Evolutionary conservation across 306 rosid genomes (phyloP), one percentile per base, ranked within the genome.

Genomic region (Cicer cuneatum): DNA sequence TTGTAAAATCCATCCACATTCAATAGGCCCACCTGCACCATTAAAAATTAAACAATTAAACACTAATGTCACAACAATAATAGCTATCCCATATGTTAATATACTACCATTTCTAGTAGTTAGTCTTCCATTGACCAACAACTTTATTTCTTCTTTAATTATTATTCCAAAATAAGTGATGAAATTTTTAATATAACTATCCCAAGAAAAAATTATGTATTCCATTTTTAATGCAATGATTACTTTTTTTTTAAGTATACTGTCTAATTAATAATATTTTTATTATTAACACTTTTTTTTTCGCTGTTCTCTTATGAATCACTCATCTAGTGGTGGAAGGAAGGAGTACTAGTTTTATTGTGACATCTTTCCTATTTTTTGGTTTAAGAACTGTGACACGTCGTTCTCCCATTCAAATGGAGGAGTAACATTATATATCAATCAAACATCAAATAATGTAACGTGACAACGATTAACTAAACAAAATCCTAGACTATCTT

Each of bases 1-100:
- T 95, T 90, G 86, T 95, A 95, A 81, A 83, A 95, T 19, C 99
- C 99, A 77, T 95, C 99, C 72, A 95, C 99, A 75, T 95, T 95
- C 89, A 95, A 83, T 8, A 95, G 90, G 9, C 99, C 99, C 89
- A 95, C 99, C 99, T 95, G 77, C 82, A 74, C 69, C 83, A 74
- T 47, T 13, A 19, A 78, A 59, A 12, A 80, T 3, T 40, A 11
- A 8, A 69, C 40, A 29, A 63, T 35, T 42, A 66, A 73, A 45
- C 68, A 76, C 24, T 24, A 35, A 74, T 73, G 46, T 71, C n/a
- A 59, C 47, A 42, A 65, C 3, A 35, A 79, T 16, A 15, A 78
- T 48, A 8, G 24, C 54, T 40, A 40, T 40, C 7, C 43, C 9
- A 40, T 40, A 40, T 41, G 45, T 41, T 41, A 41, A 41, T 7